Evolutionary conservation across 768 basidiomycete species (phyloP).

Genomic region (Inosperma sp.): DNA sequence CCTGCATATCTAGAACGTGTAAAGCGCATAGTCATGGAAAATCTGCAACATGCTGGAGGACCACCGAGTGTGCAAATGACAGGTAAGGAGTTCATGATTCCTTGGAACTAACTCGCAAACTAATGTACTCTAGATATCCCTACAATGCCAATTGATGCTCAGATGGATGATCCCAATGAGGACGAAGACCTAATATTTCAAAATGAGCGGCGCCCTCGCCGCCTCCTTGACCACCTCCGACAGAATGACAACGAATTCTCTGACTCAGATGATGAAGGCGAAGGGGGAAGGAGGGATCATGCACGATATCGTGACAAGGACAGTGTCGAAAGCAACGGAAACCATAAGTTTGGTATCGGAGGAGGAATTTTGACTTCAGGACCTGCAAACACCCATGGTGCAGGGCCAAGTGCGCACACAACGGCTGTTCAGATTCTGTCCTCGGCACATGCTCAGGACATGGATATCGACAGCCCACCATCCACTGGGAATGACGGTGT

Average conservation of each 20-base stretch:
- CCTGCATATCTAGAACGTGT: slow-evolving; percentile 90
- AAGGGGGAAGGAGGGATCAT: slow-evolving; percentile 75
- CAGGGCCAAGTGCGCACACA: slow-evolving; percentile 69
- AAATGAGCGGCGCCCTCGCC: slow-evolving; percentile 70
- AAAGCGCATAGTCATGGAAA: slow-evolving; percentile 87
- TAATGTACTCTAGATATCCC: slow-evolving; percentile 62
- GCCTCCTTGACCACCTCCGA: slow-evolving; percentile 73
- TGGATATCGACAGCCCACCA: slow-evolving; percentile 43
- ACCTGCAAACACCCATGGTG: slow-evolving; percentile 57
- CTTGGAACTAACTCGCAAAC: neutral
- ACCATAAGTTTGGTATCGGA: slow-evolving; percentile 58
- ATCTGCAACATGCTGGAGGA: slow-evolving; percentile 77
- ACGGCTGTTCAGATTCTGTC: slow-evolving; percentile 47
- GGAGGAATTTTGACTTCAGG: slow-evolving; percentile 70
- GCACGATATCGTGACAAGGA: slow-evolving; percentile 53
- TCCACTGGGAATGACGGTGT: slow-evolving; percentile 27
- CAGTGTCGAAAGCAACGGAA: slow-evolving; percentile 41
- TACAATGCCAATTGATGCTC: slow-evolving; percentile 74
- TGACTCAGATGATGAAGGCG: slow-evolving; percentile 97
- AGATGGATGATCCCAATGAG: slow-evolving; percentile 72
- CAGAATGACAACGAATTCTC: slow-evolving; percentile 88
- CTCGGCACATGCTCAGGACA: slow-evolving; percentile 25
- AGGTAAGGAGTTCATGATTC: slow-evolving; percentile 41
- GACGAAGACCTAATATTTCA: slow-evolving; percentile 81
- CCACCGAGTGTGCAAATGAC: slow-evolving; percentile 93